Evolutionary conservation across 148 eudicot genomes (phyloP).

Genomic region (Silene latifolia): DNA sequence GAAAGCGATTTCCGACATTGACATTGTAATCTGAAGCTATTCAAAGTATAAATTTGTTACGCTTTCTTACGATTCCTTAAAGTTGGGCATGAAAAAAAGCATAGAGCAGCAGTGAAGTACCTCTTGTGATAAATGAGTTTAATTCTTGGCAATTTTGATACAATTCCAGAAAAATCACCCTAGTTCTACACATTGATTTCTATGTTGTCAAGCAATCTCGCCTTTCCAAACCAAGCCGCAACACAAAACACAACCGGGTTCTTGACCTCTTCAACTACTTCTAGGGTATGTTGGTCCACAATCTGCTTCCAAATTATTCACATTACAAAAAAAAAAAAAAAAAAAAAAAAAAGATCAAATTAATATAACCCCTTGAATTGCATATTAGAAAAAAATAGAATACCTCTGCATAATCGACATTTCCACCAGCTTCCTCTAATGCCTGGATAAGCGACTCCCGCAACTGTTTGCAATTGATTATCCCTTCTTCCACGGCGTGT

Average conservation of each 20-base stretch:
- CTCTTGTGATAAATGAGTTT: background rate
- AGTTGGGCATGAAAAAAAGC: background rate
- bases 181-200: constrained; percentile 48
- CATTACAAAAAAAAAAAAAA: background rate
- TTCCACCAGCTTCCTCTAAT: constrained; percentile 72
- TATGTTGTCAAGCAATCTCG: constrained; percentile 85
- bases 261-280: constrained; percentile 52
- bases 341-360: background rate
- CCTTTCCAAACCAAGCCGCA: constrained; percentile 95
- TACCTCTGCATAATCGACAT: constrained; percentile 89
- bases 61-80: too few species aligned
- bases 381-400: background rate
- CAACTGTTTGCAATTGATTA: constrained; percentile 44
- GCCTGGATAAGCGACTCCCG: constrained; percentile 47
- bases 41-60: background rate
- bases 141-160: background rate
- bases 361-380: too few species aligned
- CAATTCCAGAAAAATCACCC: background rate
- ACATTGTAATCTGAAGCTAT: background rate
- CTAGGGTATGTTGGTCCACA: constrained; percentile 75
- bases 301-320: constrained; percentile 47
- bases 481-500: constrained; percentile 53
- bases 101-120: background rate
- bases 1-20: background rate
- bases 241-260: constrained; percentile 74